Conservation (phyloP, 441 rosid species). For the Euphorbia celastroides region DNA sequence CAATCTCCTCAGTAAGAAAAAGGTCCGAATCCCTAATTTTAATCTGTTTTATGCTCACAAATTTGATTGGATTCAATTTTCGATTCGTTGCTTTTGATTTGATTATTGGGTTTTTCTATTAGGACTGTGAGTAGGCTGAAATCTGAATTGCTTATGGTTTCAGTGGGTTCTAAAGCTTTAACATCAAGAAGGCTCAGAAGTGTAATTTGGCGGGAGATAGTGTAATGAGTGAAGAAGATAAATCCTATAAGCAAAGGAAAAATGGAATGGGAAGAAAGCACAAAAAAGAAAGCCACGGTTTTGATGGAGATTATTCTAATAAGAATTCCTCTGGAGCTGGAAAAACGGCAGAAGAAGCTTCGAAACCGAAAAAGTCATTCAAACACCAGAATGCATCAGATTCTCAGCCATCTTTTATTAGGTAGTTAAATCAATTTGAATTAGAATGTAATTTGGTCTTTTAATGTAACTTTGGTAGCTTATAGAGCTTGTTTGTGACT, state of each 20-base stretch:
- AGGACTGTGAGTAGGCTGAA: not conserved
- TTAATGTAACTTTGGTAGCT: not conserved
- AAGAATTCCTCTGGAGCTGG: conserved; percentile 34
- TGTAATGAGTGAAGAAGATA: conserved; percentile 45
- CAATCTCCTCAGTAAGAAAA: no score
- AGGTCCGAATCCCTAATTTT: no score
- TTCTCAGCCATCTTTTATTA: conserved; percentile 40
- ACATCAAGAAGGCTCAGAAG: conserved; percentile 26
- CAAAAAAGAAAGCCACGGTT: conserved; percentile 35
- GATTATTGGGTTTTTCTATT: not conserved
- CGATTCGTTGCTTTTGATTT: not conserved
- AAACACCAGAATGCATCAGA: conserved; percentile 38
- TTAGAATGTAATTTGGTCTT: not conserved
- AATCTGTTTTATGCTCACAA: not conserved
- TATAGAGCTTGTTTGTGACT: conserved; percentile 6
- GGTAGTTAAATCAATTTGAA: conserved; percentile 27
- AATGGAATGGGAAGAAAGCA: conserved; percentile 44
- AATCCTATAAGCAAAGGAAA: conserved; percentile 39
- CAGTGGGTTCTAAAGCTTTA: conserved; percentile 54
- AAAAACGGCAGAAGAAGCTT: conserved; percentile 8
- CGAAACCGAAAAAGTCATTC: conserved; percentile 19
- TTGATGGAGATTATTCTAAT: conserved; percentile 36
- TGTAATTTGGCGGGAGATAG: conserved; percentile 26
- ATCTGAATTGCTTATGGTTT: conserved; percentile 28
- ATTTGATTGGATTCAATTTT: not conserved